A percentile compares a stretch with the other conserved stretches of the same genome.
phyloP scores from a whole-genome alignment of 345 rosid genomes.

The Syzygium grande region DNA sequence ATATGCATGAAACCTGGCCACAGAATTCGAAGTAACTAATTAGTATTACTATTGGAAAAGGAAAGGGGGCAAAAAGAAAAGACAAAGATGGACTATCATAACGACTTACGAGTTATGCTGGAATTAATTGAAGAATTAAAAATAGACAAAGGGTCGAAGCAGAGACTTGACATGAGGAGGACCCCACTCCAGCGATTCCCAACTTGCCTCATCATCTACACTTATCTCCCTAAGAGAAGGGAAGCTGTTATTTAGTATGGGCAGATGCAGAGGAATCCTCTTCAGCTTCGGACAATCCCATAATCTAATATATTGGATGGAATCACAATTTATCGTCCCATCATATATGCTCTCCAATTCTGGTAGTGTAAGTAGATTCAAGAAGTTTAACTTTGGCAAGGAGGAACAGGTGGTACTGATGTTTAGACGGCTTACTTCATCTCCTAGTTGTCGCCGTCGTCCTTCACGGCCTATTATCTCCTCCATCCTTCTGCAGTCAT shows the following conservation, averaged over 20 bases:
- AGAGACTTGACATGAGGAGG: neutral
- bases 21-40: neutral
- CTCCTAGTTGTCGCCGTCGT: neutral
- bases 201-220: neutral
- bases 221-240: neutral
- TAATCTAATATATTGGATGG: neutral
- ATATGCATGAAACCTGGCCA: neutral
- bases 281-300: neutral
- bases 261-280: neutral
- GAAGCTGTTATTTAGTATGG: neutral
- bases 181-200: neutral
- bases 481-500: neutral
- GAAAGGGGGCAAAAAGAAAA: neutral
- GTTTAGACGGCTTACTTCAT: neutral
- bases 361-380: neutral
- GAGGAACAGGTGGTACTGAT: neutral
- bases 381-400: neutral
- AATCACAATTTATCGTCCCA: neutral
- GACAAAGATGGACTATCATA: neutral
- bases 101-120: neutral
- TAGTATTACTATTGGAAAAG: neutral
- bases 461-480: neutral
- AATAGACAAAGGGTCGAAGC: neutral
- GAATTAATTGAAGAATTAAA: conserved; percentile 1
- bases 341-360: neutral